phyloP scores from a whole-genome alignment of 108 stramenopile genomes.

The Pseudonitzschia pungens region DNA sequence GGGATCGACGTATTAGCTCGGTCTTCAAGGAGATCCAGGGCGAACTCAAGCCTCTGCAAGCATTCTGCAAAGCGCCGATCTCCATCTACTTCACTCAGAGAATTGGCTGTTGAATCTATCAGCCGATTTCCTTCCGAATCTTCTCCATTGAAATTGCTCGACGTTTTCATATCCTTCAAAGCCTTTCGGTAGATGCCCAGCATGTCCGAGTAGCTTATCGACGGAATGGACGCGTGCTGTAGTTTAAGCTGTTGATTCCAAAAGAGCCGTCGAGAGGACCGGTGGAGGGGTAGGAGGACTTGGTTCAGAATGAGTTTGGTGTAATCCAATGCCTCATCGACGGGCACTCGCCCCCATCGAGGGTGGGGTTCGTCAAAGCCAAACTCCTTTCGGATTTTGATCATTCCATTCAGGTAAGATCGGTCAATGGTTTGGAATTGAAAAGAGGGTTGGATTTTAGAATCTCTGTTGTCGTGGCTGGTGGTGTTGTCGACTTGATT shows the following conservation, averaged over 20 bases:
- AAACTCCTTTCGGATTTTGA: slow-evolving; percentile 71
- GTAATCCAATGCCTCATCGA: slow-evolving; percentile 59
- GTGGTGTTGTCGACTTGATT: background rate
- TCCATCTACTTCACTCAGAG: background rate
- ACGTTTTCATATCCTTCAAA: background rate
- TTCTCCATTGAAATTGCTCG: background rate
- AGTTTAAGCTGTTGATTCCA: background rate
- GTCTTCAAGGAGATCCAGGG: background rate
- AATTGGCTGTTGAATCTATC: too few relatives aligned
- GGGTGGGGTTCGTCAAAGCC: slow-evolving; percentile 90
- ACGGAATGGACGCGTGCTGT: background rate
- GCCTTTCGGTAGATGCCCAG: slow-evolving; percentile 2
- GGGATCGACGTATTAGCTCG: background rate
- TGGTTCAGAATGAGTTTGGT: slow-evolving; percentile 50
- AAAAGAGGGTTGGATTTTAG: background rate
- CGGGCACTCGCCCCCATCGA: slow-evolving; percentile 77
- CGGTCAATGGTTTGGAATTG: background rate
- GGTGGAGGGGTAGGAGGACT: slow-evolving; percentile 71
- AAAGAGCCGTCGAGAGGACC: background rate
- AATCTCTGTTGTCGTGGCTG: background rate
- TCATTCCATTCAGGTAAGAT: slow-evolving; percentile 54
- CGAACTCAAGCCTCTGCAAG: background rate
- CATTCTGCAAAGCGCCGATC: background rate
- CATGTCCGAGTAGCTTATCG: slow-evolving; percentile 2
- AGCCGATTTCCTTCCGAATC: too few relatives aligned